Base-by-base conservation (phyloP, 768 basidiomycete species). In the Collybia sordida region DNA sequence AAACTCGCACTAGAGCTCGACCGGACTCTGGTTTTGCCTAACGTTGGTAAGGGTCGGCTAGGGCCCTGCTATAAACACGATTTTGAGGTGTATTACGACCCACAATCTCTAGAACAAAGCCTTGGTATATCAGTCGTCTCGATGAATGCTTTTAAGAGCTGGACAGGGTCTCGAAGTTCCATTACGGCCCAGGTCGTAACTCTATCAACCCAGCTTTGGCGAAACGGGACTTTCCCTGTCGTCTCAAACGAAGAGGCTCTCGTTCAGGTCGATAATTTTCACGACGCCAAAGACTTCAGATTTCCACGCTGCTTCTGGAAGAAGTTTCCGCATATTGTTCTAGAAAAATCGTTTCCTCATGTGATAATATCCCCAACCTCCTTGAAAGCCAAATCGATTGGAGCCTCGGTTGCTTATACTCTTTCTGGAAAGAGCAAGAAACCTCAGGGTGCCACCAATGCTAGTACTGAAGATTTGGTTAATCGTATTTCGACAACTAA, bases 1-100 rank as follows among this genome's bases (percentile, higher is more conserved):
- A 63, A 66, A 3, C 75, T 85, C n/a, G 78, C 83, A 0, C 60
- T 62, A 43, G 60, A 55, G 5, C 71, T 84, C 23, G 74, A 79
- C 55, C 74, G 83, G 4, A 85, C 77, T 3, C 69, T 85, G 28
- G 80, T 86, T 22, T 70, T 86, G 4, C 84, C 84, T 2, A 80
- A 81, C 50, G 81, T 84, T 3, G 78, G 78, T 6, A 77, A 78
- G 50, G 78, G 78, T 41, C 73, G 79, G 31, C 69, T 85, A 27
- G 77, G 79, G 0, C 62, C 69, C 3, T 86, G 83, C 65, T 74
- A 70, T 53, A 63, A 67, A 43, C 75, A 72, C 72, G 64, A 69
- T 1, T 79, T 85, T 53, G 65, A 64, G 2, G 66, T 66, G 6
- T 85, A 83, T 64, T 85, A 83, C 53, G 72, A 77, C 51, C 48